Conservation (phyloP, 164 flowering plant genomes). For the Liriodendron chinense region DNA sequence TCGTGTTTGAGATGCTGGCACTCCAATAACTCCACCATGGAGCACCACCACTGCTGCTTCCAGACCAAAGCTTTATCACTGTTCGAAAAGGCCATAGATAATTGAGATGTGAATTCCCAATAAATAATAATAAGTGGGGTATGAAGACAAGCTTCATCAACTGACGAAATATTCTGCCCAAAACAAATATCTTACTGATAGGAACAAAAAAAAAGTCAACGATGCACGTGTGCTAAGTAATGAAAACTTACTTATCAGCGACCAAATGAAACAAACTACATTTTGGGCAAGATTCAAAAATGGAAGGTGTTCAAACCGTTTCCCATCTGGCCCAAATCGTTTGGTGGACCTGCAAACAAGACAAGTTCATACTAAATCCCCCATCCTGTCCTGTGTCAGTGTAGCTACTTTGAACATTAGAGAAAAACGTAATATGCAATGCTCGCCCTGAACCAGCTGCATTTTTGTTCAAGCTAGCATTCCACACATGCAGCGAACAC, state of each 20-base stretch:
- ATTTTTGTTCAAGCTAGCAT: too few species aligned
- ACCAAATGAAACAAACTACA: constrained; percentile 90
- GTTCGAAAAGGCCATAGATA: constrained; percentile 7
- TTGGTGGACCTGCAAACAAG: constrained; percentile 74
- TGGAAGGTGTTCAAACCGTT: constrained; percentile 91
- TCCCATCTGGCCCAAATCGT: constrained; percentile 75
- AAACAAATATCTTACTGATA: too few species aligned
- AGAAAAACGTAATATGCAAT: too few species aligned
- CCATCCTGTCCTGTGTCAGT: too few species aligned
- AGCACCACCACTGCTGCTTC: constrained; percentile 65
- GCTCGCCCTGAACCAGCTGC: too few species aligned
- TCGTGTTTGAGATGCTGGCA: constrained; percentile 92
- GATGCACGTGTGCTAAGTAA: neutral
- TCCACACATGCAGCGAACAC: too few species aligned
- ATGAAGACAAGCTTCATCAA: neutral
- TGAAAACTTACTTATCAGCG: constrained; percentile 75
- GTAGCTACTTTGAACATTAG: too few species aligned
- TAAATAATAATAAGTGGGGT: neutral
- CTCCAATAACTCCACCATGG: constrained; percentile 99
- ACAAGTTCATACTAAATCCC: neutral
- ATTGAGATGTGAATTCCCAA: neutral
- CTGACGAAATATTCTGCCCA: neutral
- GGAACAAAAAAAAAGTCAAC: neutral
- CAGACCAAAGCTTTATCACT: constrained; percentile 90
- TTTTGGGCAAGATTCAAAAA: constrained; percentile 90